A percentile compares a stretch with the other conserved stretches of the same genome.
phyloP scores from a whole-genome alignment of 129 eudicot species.

The Rutidosis leptorrhynchoides region DNA sequence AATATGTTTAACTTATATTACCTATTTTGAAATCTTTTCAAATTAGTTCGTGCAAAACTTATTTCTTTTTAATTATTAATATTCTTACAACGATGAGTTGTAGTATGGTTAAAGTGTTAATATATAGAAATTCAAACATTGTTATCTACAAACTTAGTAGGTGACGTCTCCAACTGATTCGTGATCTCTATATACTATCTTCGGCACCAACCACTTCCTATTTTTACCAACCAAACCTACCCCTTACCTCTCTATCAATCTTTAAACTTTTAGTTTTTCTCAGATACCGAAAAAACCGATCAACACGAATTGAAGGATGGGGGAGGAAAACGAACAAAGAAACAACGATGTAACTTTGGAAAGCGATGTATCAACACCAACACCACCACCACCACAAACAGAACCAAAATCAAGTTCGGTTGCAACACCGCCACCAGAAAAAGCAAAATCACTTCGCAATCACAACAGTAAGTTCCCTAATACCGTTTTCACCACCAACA shows the following conservation, averaged over 20 bases:
- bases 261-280: not conserved
- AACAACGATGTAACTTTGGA: constrained; percentile 15
- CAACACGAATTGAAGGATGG: constrained; percentile 19
- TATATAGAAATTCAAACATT: constrained; percentile 22
- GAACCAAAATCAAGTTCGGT: constrained; percentile 15
- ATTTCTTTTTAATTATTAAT: not conserved
- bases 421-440: constrained; percentile 22
- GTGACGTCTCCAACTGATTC: constrained; percentile 36
- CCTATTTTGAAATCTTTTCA: not conserved
- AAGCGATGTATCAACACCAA: constrained; percentile 7
- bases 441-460: not conserved
- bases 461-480: constrained; percentile 20
- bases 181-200: constrained; percentile 36
- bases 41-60: too few relatives aligned
- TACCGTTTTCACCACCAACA: too few relatives aligned
- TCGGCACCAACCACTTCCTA: constrained; percentile 30
- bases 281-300: not conserved
- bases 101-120: not conserved
- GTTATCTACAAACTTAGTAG: constrained; percentile 37
- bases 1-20: not conserved
- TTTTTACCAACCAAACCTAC: constrained; percentile 40
- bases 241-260: constrained; percentile 15
- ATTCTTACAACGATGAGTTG: not conserved
- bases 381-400: constrained; percentile 4
- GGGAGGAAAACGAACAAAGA: constrained; percentile 19